Conservation (phyloP, 1,284 basidiomycete species). For the Vanrija sp. region DNA sequence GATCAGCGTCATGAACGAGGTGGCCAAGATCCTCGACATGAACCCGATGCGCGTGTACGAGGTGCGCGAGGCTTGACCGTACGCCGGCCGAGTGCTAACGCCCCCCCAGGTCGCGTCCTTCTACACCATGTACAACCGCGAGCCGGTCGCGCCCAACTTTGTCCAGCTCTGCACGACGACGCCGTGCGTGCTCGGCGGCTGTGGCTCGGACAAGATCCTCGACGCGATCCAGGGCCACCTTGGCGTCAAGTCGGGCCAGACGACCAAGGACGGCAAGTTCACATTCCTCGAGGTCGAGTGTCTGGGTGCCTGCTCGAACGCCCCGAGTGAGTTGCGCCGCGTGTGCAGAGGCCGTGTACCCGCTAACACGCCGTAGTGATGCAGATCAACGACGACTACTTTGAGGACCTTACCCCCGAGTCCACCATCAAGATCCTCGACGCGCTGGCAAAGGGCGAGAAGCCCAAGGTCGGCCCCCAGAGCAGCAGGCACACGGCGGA, state of each 20-base stretch:
- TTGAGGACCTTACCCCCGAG: constrained; percentile 94
- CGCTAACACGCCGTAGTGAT: constrained; percentile 58
- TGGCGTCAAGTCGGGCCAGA: constrained; percentile 80
- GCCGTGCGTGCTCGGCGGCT: constrained; percentile 92
- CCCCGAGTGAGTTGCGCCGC: constrained; percentile 64
- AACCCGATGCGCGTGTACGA: constrained; percentile 99
- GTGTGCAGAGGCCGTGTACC: not conserved
- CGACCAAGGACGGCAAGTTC: constrained; percentile 92
- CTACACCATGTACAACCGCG: constrained; percentile 99
- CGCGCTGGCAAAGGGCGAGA: constrained; percentile 76
- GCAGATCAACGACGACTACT: constrained; percentile 94
- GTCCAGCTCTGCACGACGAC: constrained; percentile 99
- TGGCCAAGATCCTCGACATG: constrained; percentile 88
- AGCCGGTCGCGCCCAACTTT: constrained; percentile 92
- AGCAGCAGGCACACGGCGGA: constrained; percentile 79
- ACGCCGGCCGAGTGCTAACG: not conserved
- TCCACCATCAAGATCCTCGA: constrained; percentile 84
- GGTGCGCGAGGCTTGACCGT: constrained; percentile 21
- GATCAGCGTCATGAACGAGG: constrained; percentile 98
- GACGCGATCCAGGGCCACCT: constrained; percentile 80
- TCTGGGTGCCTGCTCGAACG: constrained; percentile 96
- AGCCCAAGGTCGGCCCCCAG: constrained; percentile 89
- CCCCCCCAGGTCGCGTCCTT: constrained; percentile 75
- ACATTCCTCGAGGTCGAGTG: constrained; percentile 98
- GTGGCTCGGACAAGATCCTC: constrained; percentile 77